Evolutionary conservation across 129 eudicot genomes (phyloP), one percentile per base, ranked within the genome.

Genomic region (Chrysanthemum makinoi): DNA sequence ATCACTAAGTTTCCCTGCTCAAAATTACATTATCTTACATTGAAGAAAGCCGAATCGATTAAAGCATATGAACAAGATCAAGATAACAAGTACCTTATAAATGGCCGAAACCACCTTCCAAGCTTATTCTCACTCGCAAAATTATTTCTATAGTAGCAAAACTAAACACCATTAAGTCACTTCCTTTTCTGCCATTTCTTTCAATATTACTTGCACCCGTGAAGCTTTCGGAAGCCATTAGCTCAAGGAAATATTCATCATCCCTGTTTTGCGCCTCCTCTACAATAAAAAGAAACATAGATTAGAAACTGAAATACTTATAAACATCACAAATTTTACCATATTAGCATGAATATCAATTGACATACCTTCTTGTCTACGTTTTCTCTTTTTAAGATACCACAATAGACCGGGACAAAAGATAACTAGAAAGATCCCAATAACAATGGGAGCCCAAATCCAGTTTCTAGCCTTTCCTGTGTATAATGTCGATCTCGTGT

Each of bases 31-130:
- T 50, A 12, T 60, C 12, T 60, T 3, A 10, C 10, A 14, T 28
- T 39, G 10, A 39, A 39, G 4, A 19, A 3, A 55, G 17, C 33
- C 5, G 0, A 1, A 58, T 0, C 17, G 6, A 5, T 17, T 59
- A 4, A 47, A 59, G 16, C 26, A 15, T 20, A 59, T 1, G 46
- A 39, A 9, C 22, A 10, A 1, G 13, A 16, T 74, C 35, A 15
- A 51, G 24, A 10, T 16, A 17, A 16, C 13, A 30, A 35, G 15
- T 74, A 84, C 88, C 85, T 75, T 78, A 68, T 78, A 81, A 63
- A 85, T 84, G 14, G 89, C 89, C 84, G 48, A 85, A 85, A 47
- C 89, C 89, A 56, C 89, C 89, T 52, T 81, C 89, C 82, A 20
- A 85, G 89, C 56, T 85, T 85, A 69, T 76, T 82, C 15, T 72